Evolutionary conservation across 352 stramenopile genomes (phyloP), one percentile per base, ranked within the genome.

Genomic region (Globisporangium solare): DNA sequence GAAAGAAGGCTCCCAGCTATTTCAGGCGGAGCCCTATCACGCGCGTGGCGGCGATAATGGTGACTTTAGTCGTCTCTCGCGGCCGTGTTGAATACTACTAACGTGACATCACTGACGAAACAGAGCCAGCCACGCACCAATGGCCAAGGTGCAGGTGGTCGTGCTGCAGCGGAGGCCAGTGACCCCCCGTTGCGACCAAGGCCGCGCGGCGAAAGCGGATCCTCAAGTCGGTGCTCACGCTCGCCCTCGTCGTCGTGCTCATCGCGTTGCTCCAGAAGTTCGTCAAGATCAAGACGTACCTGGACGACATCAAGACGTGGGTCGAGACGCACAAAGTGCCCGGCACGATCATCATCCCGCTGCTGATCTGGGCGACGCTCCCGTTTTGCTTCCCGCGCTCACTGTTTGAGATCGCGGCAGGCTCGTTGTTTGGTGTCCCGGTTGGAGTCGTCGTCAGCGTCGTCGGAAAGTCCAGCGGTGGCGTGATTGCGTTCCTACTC

Each of bases 381-480:
- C 58, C 58, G n/a, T 41, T 58, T 13, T 60, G 49, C 12, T 48
- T 65, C 48, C 58, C 58, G 12, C 61, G 47, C 40, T 60, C 58
- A 20, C 54, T 65, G 18, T 37, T 65, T 17, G 58, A 65, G 39
- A 54, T 60, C 46, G 31, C 60, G 10, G 58, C 51, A 3, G 58
- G 58, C 20, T 61, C 52, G 27, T 40, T 65, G 37, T 60, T 65
- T n/a, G 58, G 58, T 21, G 39, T 61, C 20, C 27, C 39, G 12
- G 7, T 46, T n/a, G 58, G 58, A 6, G n/a, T 54, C 27, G 24
- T 55, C 15, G 18, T 65, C 15, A 54, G 50, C 42, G 20, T 65
- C 42, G 10, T 65, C 41, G 58, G 58, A 17, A 65, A 65, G 42
- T 50, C 46, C 18, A 37, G 20, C 11, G 58, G 58, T 1, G 47